phyloP scores from a whole-genome alignment of 2,329 filamentous ascomycete genomes.

The Tolypocladium endophyticum region DNA sequence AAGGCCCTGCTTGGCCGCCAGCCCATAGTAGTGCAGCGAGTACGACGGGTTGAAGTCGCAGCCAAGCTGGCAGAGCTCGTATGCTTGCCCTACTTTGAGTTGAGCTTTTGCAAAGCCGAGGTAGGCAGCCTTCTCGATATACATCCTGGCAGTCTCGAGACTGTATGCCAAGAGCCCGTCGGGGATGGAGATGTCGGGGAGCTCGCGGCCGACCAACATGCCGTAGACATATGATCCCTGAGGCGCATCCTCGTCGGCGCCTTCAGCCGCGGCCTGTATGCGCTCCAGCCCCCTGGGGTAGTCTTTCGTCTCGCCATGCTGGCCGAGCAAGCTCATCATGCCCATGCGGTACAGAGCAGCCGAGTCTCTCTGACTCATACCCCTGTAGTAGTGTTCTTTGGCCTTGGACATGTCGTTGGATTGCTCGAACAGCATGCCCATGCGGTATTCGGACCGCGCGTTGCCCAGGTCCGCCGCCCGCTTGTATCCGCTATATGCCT shows the following conservation, averaged over 20 bases:
- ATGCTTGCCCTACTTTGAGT: conserved; percentile 92
- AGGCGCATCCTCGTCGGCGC: conserved; percentile 89
- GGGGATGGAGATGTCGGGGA: conserved; percentile 83
- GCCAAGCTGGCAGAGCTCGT: conserved; percentile 85
- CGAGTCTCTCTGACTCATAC: conserved; percentile 72
- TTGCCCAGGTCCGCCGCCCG: conserved; percentile 80
- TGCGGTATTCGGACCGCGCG: conserved; percentile 83
- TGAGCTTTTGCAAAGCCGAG: conserved; percentile 94
- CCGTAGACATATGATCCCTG: conserved; percentile 94
- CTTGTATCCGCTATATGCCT: conserved; percentile 81
- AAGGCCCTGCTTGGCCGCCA: conserved; percentile 86
- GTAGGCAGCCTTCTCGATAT: conserved; percentile 94
- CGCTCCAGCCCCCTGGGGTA: conserved; percentile 67
- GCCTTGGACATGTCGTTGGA: conserved; percentile 89
- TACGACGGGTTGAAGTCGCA: conserved; percentile 92
- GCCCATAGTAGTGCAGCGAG: conserved; percentile 89
- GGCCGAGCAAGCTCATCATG: conserved; percentile 94
- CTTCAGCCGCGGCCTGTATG: conserved; percentile 73
- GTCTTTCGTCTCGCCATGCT: conserved; percentile 83
- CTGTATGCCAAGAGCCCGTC: conserved; percentile 59
- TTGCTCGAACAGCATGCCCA: conserved; percentile 96
- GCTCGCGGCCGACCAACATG: conserved; percentile 82
- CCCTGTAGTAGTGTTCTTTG: conserved; percentile 78
- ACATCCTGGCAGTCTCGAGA: conserved; percentile 63
- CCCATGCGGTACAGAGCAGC: conserved; percentile 79